phyloP scores from a whole-genome alignment of 164 flowering plant genomes.

The Euptelea pleiosperma region DNA sequence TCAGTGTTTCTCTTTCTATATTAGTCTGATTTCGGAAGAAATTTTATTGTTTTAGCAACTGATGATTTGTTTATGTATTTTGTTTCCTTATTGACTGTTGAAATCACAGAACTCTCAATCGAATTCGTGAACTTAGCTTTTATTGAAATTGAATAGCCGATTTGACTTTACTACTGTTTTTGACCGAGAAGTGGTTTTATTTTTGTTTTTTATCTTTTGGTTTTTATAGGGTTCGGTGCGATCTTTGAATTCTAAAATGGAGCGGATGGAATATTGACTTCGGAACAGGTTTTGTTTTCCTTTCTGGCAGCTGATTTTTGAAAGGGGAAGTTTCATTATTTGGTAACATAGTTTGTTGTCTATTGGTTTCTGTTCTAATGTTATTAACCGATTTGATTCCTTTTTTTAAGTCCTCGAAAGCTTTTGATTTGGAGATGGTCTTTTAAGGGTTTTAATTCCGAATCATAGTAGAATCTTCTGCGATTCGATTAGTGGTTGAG shows the following conservation, averaged over 20 bases:
- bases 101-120: too few species aligned
- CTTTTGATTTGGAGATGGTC: neutral
- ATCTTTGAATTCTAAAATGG: neutral
- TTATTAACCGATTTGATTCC: neutral
- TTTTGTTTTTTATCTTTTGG: too few species aligned
- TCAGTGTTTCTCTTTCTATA: too few species aligned
- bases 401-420: neutral
- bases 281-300: neutral
- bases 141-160: neutral
- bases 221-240: neutral
- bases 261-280: neutral
- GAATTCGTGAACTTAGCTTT: too few species aligned
- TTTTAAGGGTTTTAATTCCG: neutral
- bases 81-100: too few species aligned
- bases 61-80: too few species aligned
- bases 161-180: slow-evolving; percentile 2
- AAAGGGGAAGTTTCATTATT: neutral
- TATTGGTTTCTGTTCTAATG: neutral
- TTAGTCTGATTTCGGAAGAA: too few species aligned
- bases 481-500: neutral
- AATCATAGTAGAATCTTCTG: slow-evolving; percentile 6
- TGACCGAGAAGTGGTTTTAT: neutral
- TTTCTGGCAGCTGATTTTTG: neutral
- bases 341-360: neutral
- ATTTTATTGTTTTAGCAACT: too few species aligned